Base-by-base conservation (phyloP, 352 stramenopile species). In the Phytophthora cajani region DNA sequence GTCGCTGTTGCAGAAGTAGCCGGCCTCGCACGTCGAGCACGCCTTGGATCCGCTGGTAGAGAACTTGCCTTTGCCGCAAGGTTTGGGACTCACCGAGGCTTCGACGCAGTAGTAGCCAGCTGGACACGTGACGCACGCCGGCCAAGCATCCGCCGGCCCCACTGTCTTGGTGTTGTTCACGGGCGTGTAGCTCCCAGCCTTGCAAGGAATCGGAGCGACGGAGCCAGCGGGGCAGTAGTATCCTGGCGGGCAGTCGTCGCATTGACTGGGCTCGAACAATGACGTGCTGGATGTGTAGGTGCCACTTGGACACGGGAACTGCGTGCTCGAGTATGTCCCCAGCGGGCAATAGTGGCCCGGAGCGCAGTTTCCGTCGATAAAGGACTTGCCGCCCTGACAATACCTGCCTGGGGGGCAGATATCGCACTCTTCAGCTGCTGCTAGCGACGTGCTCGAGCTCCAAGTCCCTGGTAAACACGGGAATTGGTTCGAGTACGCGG, bases 311-410 rank as follows among this genome's bases (percentile, higher is more conserved):
- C 94, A 98, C 12, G 89, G 91, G 44, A 87, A 96, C 46, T 85
- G 79, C 6, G 79, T 90, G 6, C 79, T 66, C 0, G 78, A 85
- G 6, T 78, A 70, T 2, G 94, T 97, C 14, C 80, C 83, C 16
- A 96, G 74, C 11, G 91, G 92, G 69, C 95, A 98, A 63, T 97
- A 98, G 68, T 98, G 77, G 0, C 95, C 95, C 0, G 89, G 56
- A 40, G 81, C 84, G 66, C 88, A 95, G 38, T 59, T 75, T 12
- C 87, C 88, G 54, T 95, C 88, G 36, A 94, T 83, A 49, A 78
- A 85, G 1, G 82, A 86, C 36, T 94, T 95, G 5, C 81, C 89
- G 19, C 90, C 92, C 40, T 82, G 74, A 58, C 94, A 98, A 69
- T 95, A 98, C 57, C 84, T 88, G 21, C 95, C 95, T 17, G 80